Evolutionary conservation across 148 eudicot genomes (phyloP).

Genomic region (Drosera capensis): DNA sequence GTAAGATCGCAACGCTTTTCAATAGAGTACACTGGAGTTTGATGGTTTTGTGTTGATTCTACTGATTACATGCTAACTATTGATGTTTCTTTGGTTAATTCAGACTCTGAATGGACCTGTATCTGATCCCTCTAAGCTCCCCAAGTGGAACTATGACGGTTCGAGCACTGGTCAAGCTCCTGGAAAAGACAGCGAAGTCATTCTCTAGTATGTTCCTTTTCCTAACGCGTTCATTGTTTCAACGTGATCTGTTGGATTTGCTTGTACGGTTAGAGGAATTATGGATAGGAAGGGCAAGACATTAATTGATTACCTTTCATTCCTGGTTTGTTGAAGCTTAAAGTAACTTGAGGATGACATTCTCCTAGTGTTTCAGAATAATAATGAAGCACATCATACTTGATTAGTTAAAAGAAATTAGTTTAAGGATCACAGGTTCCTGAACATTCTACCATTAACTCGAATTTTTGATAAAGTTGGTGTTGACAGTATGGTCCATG

Average conservation of each 20-base stretch:
- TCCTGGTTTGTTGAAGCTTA: no score
- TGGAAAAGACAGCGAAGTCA: constrained; percentile 47
- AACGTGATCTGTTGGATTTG: not conserved
- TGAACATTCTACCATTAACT: no score
- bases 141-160: constrained; percentile 49
- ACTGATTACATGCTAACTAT: not conserved
- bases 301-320: no score
- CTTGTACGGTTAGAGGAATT: not conserved
- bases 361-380: no score
- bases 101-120: constrained; percentile 30
- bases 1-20: constrained; percentile 17
- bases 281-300: no score
- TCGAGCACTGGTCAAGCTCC: constrained; percentile 44
- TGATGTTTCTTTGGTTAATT: not conserved
- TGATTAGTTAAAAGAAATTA: no score
- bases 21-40: not conserved
- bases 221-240: not conserved
- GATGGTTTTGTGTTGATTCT: not conserved
- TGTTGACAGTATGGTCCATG: no score
- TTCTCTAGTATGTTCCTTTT: constrained; percentile 21
- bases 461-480: no score
- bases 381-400: no score
- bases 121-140: constrained; percentile 21
- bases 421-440: no score
- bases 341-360: no score